Base-by-base conservation (phyloP, 495 filamentous ascomycete genomes). In the Collariella sp. region DNA sequence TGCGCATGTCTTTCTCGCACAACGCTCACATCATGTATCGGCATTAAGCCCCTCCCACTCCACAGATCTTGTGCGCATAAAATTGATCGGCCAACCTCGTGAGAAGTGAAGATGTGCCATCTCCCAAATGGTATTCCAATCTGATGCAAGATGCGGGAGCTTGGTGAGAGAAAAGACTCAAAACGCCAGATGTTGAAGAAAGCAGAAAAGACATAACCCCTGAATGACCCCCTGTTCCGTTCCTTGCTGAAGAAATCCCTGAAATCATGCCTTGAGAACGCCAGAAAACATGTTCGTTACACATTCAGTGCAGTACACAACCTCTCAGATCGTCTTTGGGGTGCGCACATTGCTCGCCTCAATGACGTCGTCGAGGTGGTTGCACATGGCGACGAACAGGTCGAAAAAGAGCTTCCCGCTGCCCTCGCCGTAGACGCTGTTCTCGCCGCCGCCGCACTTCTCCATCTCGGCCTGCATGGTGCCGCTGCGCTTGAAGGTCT, bases 391-490 rank as follows among this genome's bases (percentile, higher is more conserved):
- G 62, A 95, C 89, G 71, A 95, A 96, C 69, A 96, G 77, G 79
- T 95, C 90, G 74, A 96, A 96, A 79, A 95, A 96, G 67, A 95
- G 78, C 75, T 87, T 83, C 65, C 83, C 84, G 64, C 84, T 89
- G 57, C 87, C 88, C 50, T 63, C 64, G 59, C 68, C 69, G 56
- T 69, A 69, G 52, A 61, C 62, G 45, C 26, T 31, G 26, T 31
- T 31, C 26, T 60, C 62, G 66, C 62, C 60, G 62, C 62, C 60
- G 62, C 67, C 67, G 62, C 58, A 62, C 69, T 82, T 83, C 73
- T 94, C 87, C 90, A 96, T 95, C 79, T 96, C 90, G 76, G 86
- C 83, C 80, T 95, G 89, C 89, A 96, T 91, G 63, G 89, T 95
- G 68, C 89, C 90, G 74, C 89, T 95, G 70, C 83, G 81, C 83